These are phyloP conservation scores for Epicoccum nigrum DNA, from an alignment of 2,329 filamentous ascomycete genomes.

Conservation along the genomic window DNA sequence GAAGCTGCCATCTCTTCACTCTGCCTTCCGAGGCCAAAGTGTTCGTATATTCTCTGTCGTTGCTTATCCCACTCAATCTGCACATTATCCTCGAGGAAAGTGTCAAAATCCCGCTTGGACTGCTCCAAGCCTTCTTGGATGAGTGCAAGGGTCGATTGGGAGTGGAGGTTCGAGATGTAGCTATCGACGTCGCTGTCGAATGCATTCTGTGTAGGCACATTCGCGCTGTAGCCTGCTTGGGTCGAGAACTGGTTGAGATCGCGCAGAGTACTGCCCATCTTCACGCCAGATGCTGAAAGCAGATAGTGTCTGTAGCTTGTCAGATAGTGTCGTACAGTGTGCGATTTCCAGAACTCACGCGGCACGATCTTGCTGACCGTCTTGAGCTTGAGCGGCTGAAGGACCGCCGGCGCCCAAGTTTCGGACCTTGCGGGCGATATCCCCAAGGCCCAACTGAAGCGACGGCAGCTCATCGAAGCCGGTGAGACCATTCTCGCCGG, in stretches of 20 bases:
- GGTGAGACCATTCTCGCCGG: slow-evolving; percentile 65
- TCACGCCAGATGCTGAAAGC: slow-evolving; percentile 90
- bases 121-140: slow-evolving; percentile 89
- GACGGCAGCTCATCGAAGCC: slow-evolving; percentile 80
- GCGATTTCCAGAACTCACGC: slow-evolving; percentile 53
- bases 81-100: slow-evolving; percentile 91
- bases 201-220: slow-evolving; percentile 43
- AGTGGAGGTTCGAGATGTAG: slow-evolving; percentile 84
- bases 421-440: slow-evolving; percentile 78
- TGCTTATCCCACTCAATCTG: slow-evolving; percentile 96
- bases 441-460: slow-evolving; percentile 87
- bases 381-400: slow-evolving; percentile 55
- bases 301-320: slow-evolving; percentile 76
- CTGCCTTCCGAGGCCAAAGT: slow-evolving; percentile 78
- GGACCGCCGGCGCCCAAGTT: slow-evolving; percentile 78
- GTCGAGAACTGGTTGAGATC: slow-evolving; percentile 82
- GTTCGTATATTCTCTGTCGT: slow-evolving; percentile 89
- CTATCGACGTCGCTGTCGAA: slow-evolving; percentile 66
- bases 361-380: slow-evolving; percentile 53
- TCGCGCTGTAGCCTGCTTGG: slow-evolving; percentile 66
- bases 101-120: slow-evolving; percentile 89
- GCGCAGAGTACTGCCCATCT: slow-evolving; percentile 81
- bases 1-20: slow-evolving; percentile 48
- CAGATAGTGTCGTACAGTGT: slow-evolving; percentile 9
- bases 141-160: slow-evolving; percentile 89